Evolutionary conservation across 2,329 filamentous ascomycete genomes (phyloP), one percentile per base, ranked within the genome.

Genomic region (Magnaporthiopsis incrustans): DNA sequence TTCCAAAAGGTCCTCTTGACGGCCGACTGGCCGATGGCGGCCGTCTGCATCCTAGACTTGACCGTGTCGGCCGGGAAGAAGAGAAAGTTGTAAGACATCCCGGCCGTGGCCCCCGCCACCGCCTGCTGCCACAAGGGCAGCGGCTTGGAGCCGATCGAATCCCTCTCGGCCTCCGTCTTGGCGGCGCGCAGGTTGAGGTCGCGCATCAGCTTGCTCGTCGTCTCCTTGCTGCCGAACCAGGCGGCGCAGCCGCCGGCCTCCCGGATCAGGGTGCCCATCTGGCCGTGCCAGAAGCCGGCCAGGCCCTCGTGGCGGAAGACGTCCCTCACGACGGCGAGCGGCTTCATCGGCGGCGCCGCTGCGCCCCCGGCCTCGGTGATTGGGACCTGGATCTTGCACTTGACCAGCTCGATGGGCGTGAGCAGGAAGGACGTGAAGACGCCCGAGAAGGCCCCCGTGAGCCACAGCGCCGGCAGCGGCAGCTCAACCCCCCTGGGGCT

Each of bases 31-130:
- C 82, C 84, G 58, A 91, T 80, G 6, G 92, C 89, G 63, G 89
- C 84, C 0, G 95, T 99, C 78, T 99, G 95, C 88, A 99, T 97
- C 60, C 94, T 87, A 25, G 91, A 96, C 78, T 99, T 99, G 79
- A 99, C 89, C 0, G 95, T 99, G 74, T 99, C 95, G 61, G 95
- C 95, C 0, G 95, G 95, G 74, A 95, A 99, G 81, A 98, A 97
- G 27, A 96, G 79, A 73, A 98, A 98, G 75, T 99, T 99, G 78
- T 99, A 99, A 50, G 87, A 88, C 79, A 97, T 90, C 63, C 95
- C 95, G 4, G 94, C 95, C 10, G 88, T 86, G 3, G 94, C 94
- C 57, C 94, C 94, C 1, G 93, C 91, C 26, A 91, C 74, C 72
- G 96, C 91, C 75, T 96, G 92, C 77, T 97, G 92, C 82, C 90